Evolutionary conservation across 2,329 filamentous ascomycete genomes (phyloP), one percentile per base, ranked within the genome.

Genomic region (Aspergillus hortae): DNA sequence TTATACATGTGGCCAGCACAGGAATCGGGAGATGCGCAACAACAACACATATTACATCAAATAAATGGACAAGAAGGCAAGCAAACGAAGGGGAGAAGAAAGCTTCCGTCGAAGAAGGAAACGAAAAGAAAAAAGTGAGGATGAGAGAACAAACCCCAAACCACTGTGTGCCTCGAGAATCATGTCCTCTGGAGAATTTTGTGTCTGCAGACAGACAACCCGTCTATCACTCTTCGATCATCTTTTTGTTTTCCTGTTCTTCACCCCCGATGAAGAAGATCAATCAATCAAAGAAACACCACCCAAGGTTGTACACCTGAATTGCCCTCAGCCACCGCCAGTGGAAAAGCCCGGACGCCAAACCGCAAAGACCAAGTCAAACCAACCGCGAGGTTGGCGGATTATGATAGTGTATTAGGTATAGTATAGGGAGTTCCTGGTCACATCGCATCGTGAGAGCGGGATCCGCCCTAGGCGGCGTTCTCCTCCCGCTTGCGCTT

Each of bases 401-500:
- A 61, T 61, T 60, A 63, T 59, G 53, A 61, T 58, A 53, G 23
- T 59, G 57, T 66, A 57, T 64, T 55, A 60, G 62, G 64, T 68
- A 63, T 59, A 67, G 60, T 62, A 63, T 56, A 57, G 61, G 60
- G 61, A 59, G 55, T 64, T 72, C 69, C 62, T 73, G 67, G 68
- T 71, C 70, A 65, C 70, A 61, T 73, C 59, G 64, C 61, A 60
- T 70, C 68, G 60, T 71, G 60, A 69, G 60, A 54, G 57, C 15
- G 35, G 44, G 56, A 46, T 40, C 51, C 27, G 48, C 51, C 74
- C 74, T 77, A 88, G 53, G 86, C 82, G 38, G 86, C 82, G 38
- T 81, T 81, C 61, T 78, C 76, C 56, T 81, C 77, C 68, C 89
- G 86, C 83, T 87, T 89, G 74, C 86, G 81, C 86, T 92, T 94